Conservation (phyloP, 495 filamentous ascomycete genomes). For the Entonaema liquescens region DNA sequence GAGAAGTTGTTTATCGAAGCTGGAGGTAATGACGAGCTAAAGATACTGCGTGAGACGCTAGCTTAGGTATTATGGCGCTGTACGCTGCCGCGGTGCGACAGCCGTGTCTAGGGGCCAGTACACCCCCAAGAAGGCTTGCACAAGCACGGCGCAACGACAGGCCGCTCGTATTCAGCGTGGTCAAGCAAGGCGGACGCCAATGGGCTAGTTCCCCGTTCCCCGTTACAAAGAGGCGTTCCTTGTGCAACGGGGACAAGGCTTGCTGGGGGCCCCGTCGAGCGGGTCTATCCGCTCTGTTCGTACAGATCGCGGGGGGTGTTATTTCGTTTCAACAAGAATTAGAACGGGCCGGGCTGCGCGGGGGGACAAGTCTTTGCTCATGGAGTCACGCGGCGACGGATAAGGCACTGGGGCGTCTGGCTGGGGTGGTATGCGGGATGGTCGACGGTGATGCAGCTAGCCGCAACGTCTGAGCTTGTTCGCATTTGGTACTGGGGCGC, state of each 20-base stretch:
- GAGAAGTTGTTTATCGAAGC: constrained; percentile 40
- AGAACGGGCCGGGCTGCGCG: constrained; percentile 44
- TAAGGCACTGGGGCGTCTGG: constrained; percentile 54
- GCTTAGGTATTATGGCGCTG: constrained; percentile 46
- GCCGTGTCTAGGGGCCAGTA: constrained; percentile 43
- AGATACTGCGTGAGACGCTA: constrained; percentile 47
- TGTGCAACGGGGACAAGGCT: constrained; percentile 53
- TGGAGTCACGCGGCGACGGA: constrained; percentile 58
- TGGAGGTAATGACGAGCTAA: constrained; percentile 37
- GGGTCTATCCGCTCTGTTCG: constrained; percentile 43
- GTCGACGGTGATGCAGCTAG: constrained; percentile 50
- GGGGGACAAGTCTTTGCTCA: constrained; percentile 47
- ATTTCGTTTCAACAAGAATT: constrained; percentile 47
- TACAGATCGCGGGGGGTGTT: constrained; percentile 50
- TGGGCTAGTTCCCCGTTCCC: constrained; percentile 50
- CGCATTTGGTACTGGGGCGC: constrained; percentile 47
- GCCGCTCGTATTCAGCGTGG: constrained; percentile 47
- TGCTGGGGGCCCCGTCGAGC: constrained; percentile 38
- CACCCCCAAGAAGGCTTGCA: constrained; percentile 38
- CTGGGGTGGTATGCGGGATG: constrained; percentile 50
- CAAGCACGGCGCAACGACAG: constrained; percentile 40
- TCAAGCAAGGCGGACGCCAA: constrained; percentile 50
- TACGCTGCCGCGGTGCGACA: constrained; percentile 49
- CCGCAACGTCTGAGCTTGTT: constrained; percentile 49
- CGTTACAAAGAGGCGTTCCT: constrained; percentile 53